Percentiles rank a stretch among this genome's conserved stretches.
These are phyloP conservation scores for Emmonsia crescens DNA, from an alignment of 2,329 filamentous ascomycete species.

Conservation along the genomic window DNA sequence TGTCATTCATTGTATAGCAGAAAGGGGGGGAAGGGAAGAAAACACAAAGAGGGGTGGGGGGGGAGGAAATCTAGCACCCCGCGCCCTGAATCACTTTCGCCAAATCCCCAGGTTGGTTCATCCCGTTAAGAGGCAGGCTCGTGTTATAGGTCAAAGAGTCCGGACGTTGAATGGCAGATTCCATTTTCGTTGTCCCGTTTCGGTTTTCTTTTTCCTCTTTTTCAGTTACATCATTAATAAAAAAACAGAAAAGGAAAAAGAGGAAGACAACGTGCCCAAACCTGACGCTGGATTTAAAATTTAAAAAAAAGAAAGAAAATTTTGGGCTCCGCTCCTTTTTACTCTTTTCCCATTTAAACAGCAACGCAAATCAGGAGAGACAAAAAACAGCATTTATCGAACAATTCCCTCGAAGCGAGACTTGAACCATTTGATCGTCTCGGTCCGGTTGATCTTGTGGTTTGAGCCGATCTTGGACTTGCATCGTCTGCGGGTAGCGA, in stretches of 20 bases:
- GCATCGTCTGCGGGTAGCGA: conserved; percentile 85
- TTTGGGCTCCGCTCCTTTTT: conserved; percentile 19
- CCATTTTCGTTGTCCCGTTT: not conserved
- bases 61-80: not conserved
- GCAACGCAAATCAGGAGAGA: not conserved
- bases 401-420: conserved; percentile 96
- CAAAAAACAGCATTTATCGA: conserved; percentile 55
- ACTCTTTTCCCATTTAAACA: conserved; percentile 41
- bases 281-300: not conserved
- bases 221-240: conserved; percentile 3
- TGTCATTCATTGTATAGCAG: not conserved
- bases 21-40: not conserved
- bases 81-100: not conserved
- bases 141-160: not conserved
- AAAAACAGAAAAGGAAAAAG: not conserved
- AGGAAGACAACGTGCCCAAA: not conserved
- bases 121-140: not conserved
- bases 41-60: not conserved
- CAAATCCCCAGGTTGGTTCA: not conserved
- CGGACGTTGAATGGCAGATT: not conserved
- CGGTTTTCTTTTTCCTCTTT: not conserved
- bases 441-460: conserved; percentile 87
- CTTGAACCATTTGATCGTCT: conserved; percentile 98
- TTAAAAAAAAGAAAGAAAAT: not conserved
- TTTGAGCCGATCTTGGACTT: conserved; percentile 74